phyloP scores from a whole-genome alignment of 164 flowering plant species.

The Aristolochia contorta region DNA sequence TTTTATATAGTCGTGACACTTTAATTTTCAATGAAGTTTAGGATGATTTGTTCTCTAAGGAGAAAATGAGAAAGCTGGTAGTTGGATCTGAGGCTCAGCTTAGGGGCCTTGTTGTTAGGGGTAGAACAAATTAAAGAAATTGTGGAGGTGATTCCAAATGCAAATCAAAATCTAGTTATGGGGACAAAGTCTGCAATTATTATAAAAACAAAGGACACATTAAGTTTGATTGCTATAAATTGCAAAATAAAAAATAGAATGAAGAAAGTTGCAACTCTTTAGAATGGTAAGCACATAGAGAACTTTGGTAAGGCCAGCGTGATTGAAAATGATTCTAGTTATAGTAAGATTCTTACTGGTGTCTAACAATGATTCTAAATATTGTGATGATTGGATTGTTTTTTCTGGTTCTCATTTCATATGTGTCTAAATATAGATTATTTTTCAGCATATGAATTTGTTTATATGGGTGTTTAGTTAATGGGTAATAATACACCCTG shows the following conservation, averaged over 20 bases:
- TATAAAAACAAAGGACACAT: neutral
- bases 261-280: neutral
- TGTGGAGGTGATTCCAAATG: too few relatives aligned
- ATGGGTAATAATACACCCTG: neutral
- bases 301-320: neutral
- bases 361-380: too few relatives aligned
- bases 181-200: too few relatives aligned
- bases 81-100: neutral
- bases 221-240: neutral
- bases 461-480: neutral
- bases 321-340: too few relatives aligned
- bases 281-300: neutral
- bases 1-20: too few relatives aligned
- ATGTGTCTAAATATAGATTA: neutral
- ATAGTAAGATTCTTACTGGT: neutral
- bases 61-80: too few relatives aligned
- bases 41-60: too few relatives aligned
- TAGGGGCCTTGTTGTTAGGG: neutral
- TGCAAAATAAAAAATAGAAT: neutral
- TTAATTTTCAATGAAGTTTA: too few relatives aligned
- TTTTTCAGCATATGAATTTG: neutral
- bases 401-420: too few relatives aligned
- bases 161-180: too few relatives aligned
- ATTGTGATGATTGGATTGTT: neutral
- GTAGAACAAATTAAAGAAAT: too few relatives aligned